phyloP scores from a whole-genome alignment of 1,284 basidiomycete species.

The Dichomitus squalens region DNA sequence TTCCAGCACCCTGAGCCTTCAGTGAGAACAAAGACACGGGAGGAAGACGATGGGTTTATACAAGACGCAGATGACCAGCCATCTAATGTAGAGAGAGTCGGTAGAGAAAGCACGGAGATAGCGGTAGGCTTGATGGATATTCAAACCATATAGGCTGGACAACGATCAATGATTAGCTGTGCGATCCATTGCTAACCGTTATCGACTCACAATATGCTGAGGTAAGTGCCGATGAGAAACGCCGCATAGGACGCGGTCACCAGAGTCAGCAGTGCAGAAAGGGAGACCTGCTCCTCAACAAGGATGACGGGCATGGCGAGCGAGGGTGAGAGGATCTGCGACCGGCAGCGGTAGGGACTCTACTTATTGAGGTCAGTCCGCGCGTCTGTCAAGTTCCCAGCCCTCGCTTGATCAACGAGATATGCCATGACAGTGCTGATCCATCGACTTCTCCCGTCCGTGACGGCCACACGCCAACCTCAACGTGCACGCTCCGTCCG shows the following conservation, averaged over 20 bases:
- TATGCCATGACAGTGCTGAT: too few relatives aligned
- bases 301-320: background rate
- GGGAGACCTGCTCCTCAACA: background rate
- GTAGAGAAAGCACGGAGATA: slow-evolving; percentile 1
- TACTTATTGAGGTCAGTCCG: too few relatives aligned
- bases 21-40: background rate
- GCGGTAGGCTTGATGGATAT: slow-evolving; percentile 4
- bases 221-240: slow-evolving; percentile 2
- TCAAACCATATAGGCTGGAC: slow-evolving; percentile 5
- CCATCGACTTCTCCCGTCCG: too few relatives aligned
- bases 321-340: background rate
- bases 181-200: background rate
- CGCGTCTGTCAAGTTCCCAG: too few relatives aligned
- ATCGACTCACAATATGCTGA: slow-evolving; percentile 4
- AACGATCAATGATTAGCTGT: background rate
- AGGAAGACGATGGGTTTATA: background rate
- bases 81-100: background rate
- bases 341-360: too few relatives aligned
- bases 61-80: slow-evolving; percentile 4
- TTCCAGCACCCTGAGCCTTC: slow-evolving; percentile 1
- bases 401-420: too few relatives aligned
- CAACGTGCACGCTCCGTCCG: too few relatives aligned
- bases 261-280: background rate
- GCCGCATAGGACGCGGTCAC: background rate
- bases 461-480: too few relatives aligned